phyloP scores from a whole-genome alignment of 2,329 filamentous ascomycete genomes.

The Zasmidium cellare region DNA sequence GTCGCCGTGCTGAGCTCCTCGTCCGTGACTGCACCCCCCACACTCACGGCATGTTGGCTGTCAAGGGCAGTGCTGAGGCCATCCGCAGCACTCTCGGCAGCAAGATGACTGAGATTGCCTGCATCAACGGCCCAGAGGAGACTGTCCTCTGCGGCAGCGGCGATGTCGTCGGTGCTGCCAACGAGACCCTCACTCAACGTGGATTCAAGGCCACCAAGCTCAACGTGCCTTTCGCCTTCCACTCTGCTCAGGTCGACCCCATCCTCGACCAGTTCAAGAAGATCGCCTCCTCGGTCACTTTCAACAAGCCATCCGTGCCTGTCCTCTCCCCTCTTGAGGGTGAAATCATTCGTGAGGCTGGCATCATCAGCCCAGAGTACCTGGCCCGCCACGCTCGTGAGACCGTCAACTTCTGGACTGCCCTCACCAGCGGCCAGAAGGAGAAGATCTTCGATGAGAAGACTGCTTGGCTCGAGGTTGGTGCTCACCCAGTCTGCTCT shows the following conservation, averaged over 20 bases:
- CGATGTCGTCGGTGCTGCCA: constrained; percentile 58
- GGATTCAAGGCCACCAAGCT: constrained; percentile 63
- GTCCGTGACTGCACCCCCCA: constrained; percentile 64
- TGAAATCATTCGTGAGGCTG: constrained; percentile 58
- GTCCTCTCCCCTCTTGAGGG: constrained; percentile 69
- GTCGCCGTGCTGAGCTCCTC: constrained; percentile 65
- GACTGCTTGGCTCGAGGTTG: constrained; percentile 71
- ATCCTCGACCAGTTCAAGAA: constrained; percentile 62
- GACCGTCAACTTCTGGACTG: constrained; percentile 68
- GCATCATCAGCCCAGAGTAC: constrained; percentile 62
- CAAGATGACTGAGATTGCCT: constrained; percentile 60
- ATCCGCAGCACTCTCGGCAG: constrained; percentile 55
- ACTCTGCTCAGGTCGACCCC: constrained; percentile 65
- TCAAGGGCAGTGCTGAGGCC: constrained; percentile 53
- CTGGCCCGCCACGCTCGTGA: constrained; percentile 66
- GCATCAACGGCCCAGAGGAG: constrained; percentile 73
- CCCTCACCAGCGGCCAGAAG: constrained; percentile 59
- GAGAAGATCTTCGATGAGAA: constrained; percentile 63
- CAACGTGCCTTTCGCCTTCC: constrained; percentile 68
- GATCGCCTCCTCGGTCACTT: constrained; percentile 55
- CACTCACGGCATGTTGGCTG: constrained; percentile 67
- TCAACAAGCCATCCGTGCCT: constrained; percentile 59
- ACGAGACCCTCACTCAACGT: constrained; percentile 49
- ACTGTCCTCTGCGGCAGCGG: constrained; percentile 70
- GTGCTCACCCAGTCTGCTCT: constrained; percentile 70